phyloP scores from a whole-genome alignment of 2,329 filamentous ascomycete species.

The Fusarium aywerte region DNA sequence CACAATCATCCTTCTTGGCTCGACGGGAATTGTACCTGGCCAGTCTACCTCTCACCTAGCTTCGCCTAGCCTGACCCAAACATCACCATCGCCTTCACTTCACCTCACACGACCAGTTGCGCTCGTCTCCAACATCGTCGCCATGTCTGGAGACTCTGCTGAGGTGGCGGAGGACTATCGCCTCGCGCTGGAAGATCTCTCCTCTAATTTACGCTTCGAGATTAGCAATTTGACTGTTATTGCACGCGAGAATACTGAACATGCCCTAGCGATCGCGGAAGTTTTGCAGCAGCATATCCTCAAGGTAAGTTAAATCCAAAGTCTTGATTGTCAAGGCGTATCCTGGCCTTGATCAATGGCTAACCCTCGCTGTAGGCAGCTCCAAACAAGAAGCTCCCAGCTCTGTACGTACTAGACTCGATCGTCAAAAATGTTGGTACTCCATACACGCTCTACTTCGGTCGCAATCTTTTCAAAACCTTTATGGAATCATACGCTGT shows the following conservation, averaged over 20 bases:
- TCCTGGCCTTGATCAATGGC: conserved; percentile 28
- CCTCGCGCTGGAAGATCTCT: conserved; percentile 90
- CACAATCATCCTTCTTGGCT: neutral
- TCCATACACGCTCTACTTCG: conserved; percentile 95
- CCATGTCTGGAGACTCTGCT: conserved; percentile 69
- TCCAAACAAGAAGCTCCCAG: conserved; percentile 88
- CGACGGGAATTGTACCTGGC: conserved; percentile 4
- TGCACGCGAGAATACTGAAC: conserved; percentile 95
- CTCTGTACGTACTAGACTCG: conserved; percentile 97
- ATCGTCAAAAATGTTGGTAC: conserved; percentile 99
- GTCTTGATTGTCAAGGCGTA: neutral
- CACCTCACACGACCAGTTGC: conserved; percentile 23
- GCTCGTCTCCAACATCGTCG: conserved; percentile 32
- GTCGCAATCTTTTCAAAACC: conserved; percentile 88
- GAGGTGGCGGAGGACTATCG: conserved; percentile 96
- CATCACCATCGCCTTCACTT: conserved; percentile 16
- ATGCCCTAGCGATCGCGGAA: conserved; percentile 91
- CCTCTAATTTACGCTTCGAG: conserved; percentile 90
- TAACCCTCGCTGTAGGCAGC: conserved; percentile 73
- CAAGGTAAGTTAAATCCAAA: conserved; percentile 72
- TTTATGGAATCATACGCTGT: conserved; percentile 97
- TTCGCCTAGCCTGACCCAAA: conserved; percentile 25
- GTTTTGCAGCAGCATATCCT: conserved; percentile 93
- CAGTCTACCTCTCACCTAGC: conserved; percentile 7
- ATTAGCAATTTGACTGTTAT: conserved; percentile 98